These are phyloP conservation scores for Myxozyma mucilagina DNA, from an alignment of 805 yeast genomes.

Conservation along the genomic window DNA sequence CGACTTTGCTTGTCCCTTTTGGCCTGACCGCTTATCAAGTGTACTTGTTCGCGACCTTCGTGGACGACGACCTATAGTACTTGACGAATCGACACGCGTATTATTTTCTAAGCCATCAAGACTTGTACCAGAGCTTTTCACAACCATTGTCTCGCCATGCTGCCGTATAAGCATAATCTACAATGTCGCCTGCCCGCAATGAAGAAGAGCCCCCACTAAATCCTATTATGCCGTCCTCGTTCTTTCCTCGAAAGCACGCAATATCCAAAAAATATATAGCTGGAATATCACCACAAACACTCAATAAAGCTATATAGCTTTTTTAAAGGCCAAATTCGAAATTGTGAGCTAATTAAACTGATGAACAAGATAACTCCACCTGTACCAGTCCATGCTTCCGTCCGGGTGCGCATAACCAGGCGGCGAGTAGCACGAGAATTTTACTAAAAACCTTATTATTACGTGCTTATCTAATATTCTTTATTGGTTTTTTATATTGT, in stretches of 20 bases:
- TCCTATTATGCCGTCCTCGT: too few relatives aligned
- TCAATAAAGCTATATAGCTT: too few relatives aligned
- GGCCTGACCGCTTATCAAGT: neutral
- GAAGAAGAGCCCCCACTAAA: too few relatives aligned
- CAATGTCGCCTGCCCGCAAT: too few relatives aligned
- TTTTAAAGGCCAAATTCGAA: too few relatives aligned
- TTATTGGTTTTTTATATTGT: too few relatives aligned
- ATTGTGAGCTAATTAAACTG: too few relatives aligned
- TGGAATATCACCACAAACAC: too few relatives aligned
- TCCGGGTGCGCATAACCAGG: constrained; percentile 14
- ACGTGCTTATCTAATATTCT: neutral
- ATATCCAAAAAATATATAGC: too few relatives aligned
- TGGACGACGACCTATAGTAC: neutral
- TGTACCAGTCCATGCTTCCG: too few relatives aligned
- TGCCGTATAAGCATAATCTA: neutral
- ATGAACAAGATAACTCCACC: too few relatives aligned
- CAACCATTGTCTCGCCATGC: neutral
- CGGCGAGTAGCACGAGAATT: constrained; percentile 3
- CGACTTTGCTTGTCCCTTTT: neutral
- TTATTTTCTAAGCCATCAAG: neutral
- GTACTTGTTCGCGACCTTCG: neutral
- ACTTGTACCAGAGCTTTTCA: neutral
- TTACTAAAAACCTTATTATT: neutral
- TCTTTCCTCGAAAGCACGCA: too few relatives aligned
- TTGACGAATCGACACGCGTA: neutral